Percentiles rank a stretch among this genome's conserved stretches.
Evolutionary conservation across 306 rosid species (phyloP).

Genomic region (Trifolium fragiferum): DNA sequence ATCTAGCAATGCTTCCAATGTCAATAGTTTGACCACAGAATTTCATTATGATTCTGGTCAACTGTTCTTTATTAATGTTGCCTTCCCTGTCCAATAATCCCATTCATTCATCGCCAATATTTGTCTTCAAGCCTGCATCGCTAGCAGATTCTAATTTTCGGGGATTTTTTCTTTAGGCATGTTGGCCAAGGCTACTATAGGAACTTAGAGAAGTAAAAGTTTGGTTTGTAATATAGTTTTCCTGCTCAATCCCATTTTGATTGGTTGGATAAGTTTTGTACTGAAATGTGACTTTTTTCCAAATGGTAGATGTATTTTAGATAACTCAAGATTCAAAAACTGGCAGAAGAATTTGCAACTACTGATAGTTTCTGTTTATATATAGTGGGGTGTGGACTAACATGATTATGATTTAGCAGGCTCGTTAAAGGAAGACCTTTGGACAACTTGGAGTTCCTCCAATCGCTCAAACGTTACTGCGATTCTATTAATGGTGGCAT

Average conservation of each 20-base stretch:
- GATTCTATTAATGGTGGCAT: conserved; percentile 96
- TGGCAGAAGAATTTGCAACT: conserved; percentile 30
- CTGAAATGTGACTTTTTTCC: background rate
- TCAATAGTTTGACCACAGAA: no score
- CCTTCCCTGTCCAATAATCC: no score
- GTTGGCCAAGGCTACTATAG: background rate
- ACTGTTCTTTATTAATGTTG: no score
- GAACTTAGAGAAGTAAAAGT: background rate
- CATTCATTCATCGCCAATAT: background rate
- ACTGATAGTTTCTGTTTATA: background rate
- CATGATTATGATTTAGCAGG: conserved; percentile 52
- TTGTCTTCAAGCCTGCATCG: conserved; percentile 8
- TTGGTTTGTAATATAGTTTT: conserved; percentile 26
- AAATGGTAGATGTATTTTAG: conserved; percentile 1
- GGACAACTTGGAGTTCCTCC: conserved; percentile 96
- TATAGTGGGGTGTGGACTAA: conserved; percentile 24
- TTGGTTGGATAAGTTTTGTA: conserved; percentile 21
- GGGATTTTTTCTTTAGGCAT: background rate
- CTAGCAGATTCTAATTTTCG: background rate
- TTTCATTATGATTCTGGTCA: no score
- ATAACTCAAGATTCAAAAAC: background rate
- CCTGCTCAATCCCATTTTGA: conserved; percentile 19
- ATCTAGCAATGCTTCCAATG: no score
- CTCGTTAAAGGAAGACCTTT: conserved; percentile 96
- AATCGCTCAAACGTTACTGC: conserved; percentile 97